Base-by-base conservation (phyloP, 495 filamentous ascomycete species). In the Talaromyces ruber region DNA sequence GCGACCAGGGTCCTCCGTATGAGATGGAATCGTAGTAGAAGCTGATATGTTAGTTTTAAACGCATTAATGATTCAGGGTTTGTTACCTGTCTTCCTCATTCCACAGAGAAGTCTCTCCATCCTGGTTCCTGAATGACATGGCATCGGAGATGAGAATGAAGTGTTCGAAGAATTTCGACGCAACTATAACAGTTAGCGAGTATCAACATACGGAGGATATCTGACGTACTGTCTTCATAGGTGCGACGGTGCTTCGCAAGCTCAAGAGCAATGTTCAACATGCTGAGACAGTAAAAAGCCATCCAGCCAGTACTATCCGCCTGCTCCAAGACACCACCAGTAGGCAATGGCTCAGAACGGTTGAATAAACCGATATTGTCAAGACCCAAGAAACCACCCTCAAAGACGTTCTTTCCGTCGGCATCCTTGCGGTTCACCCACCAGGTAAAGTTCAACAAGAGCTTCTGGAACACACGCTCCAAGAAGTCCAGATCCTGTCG, bases 1-100 rank as follows among this genome's bases (percentile, higher is more conserved):
- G 90, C 34, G 89, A 88, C 86, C 88, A 94, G 29, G 91, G 93
- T 7, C 91, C 92, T 34, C 94, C 93, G 81, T 90, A 97, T 7
- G 91, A 92, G 62, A 98, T 97, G 26, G 93, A 93, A 77, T 98
- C 93, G 74, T 98, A 98, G 79, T 98, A 98, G 81, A 98, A 98
- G 25, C 82, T 59, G 8, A 14, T 6, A 54, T 4, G 30, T 68
- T 53, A 71, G 64, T 37, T 28, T 11, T 54, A 1, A 9, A n/a
- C 2, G 28, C 9, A 54, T 54, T 0, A 3, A 16, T 5, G 34
- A 47, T 4, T 9, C 4, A 30, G 24, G n/a, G 2, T 25, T 57
- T 65, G 74, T 60, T 68, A 82, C 66, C 88, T 88, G 65, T 98
- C 93, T 61, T 94, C 81, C 14, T 97, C 92, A 64, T 96, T 97